Evolutionary conservation across 2,329 filamentous ascomycete species (phyloP).

Genomic region (Chaetomium sp.): DNA sequence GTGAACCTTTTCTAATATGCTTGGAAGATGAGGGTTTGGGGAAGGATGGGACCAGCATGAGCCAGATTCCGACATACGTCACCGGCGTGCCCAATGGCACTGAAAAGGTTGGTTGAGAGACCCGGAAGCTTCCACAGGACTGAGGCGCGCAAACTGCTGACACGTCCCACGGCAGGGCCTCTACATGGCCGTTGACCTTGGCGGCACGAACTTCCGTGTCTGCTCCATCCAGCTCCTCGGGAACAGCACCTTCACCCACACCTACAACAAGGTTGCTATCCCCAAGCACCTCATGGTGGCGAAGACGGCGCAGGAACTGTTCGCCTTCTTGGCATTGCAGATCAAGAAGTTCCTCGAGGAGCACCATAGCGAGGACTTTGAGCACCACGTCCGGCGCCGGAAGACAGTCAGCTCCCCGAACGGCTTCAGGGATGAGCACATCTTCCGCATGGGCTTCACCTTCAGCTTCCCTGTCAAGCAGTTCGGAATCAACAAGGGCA

Average conservation of each 20-base stretch:
- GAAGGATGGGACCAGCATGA: conserved; percentile 77
- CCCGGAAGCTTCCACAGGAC: not conserved
- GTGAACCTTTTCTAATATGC: conserved; percentile 24
- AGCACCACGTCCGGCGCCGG: conserved; percentile 66
- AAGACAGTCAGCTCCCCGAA: conserved; percentile 60
- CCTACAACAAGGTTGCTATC: conserved; percentile 88
- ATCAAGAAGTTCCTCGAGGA: conserved; percentile 84
- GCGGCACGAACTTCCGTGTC: conserved; percentile 96
- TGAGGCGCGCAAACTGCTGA: conserved; percentile 15
- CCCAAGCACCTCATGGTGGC: conserved; percentile 89
- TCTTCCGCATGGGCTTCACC: conserved; percentile 96
- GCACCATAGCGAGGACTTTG: conserved; percentile 87
- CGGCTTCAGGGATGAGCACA: conserved; percentile 68
- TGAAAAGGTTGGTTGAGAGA: conserved; percentile 71
- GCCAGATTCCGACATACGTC: conserved; percentile 97
- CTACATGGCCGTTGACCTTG: conserved; percentile 96
- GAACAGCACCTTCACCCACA: conserved; percentile 92
- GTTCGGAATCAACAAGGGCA: conserved; percentile 91
- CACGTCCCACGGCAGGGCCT: conserved; percentile 64
- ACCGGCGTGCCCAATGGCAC: conserved; percentile 95
- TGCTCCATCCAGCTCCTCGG: conserved; percentile 93
- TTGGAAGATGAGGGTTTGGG: conserved; percentile 74
- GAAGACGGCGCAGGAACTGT: conserved; percentile 82
- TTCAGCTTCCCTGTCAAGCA: conserved; percentile 98
- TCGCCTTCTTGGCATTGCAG: conserved; percentile 89